Conservation (phyloP, 441 rosid genomes). For the Pelargonium cotyledonis region DNA sequence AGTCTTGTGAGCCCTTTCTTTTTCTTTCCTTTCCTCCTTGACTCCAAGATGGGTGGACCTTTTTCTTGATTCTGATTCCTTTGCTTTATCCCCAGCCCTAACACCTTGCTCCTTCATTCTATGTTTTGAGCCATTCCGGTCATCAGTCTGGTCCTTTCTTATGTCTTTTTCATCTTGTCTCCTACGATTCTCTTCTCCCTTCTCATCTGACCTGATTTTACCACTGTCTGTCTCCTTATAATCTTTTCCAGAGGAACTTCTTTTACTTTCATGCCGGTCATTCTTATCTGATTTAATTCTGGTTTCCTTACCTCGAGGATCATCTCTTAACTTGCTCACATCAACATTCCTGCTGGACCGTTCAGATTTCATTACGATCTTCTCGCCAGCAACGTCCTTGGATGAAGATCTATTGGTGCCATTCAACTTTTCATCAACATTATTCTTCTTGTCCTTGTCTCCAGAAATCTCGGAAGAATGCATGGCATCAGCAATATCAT, state of each 20-base stretch:
- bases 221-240: conserved; percentile 32
- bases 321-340: conserved; percentile 28
- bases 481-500: conserved; percentile 12
- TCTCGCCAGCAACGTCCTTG: conserved; percentile 29
- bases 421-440: conserved; percentile 28
- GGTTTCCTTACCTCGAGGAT: conserved; percentile 35
- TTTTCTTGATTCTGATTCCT: conserved; percentile 48
- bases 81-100: conserved; percentile 42
- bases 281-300: conserved; percentile 32
- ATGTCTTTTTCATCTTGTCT: conserved; percentile 43
- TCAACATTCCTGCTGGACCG: conserved; percentile 23
- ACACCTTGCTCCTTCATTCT: conserved; percentile 32
- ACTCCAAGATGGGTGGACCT: conserved; percentile 34
- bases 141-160: conserved; percentile 48
- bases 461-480: conserved; percentile 28
- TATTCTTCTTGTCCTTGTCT: conserved; percentile 21
- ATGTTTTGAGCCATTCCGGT: conserved; percentile 47
- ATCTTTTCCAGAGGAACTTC: conserved; percentile 32
- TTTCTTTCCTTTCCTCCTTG: conserved; percentile 50
- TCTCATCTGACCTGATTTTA: conserved; percentile 36
- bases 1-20: conserved; percentile 41
- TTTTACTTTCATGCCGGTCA: conserved; percentile 40
- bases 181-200: conserved; percentile 34
- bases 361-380: conserved; percentile 25
- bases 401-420: conserved; percentile 24